Conservation (phyloP, 2,329 filamentous ascomycete genomes). For the Sporothrix variecibatus region DNA sequence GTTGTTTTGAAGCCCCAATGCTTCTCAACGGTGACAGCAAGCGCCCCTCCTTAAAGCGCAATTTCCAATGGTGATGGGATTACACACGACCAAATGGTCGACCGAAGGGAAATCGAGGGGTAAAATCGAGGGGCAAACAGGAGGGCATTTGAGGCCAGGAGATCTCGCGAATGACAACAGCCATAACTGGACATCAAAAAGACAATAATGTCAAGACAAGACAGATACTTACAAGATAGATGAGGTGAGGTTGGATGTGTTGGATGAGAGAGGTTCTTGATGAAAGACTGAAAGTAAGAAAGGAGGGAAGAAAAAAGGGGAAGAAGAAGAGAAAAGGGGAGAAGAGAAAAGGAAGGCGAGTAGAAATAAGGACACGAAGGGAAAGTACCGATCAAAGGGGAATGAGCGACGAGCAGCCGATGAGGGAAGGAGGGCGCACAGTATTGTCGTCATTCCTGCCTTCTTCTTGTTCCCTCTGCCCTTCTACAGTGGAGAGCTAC, state of each 20-base stretch:
- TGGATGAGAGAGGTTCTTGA: neutral
- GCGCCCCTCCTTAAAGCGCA: neutral
- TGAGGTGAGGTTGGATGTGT: conserved; percentile 13
- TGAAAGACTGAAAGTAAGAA: neutral
- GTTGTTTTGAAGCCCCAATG: neutral
- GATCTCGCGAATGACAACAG: neutral
- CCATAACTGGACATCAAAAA: neutral
- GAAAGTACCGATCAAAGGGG: conserved; percentile 5
- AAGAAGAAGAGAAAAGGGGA: neutral
- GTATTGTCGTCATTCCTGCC: conserved; percentile 18
- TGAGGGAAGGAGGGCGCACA: neutral
- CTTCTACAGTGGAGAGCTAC: neutral
- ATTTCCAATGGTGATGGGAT: neutral
- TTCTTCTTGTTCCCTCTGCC: neutral
- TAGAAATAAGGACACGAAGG: conserved; percentile 7
- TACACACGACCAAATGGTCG: neutral
- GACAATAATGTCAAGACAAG: neutral
- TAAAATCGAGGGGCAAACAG: neutral
- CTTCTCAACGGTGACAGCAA: neutral
- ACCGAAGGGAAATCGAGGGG: conserved; percentile 2
- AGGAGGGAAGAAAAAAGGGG: neutral
- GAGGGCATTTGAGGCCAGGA: neutral
- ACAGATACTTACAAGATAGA: neutral
- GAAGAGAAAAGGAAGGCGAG: neutral
- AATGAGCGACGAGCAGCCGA: neutral